Evolutionary conservation across 1,139 yeast genomes (phyloP).

Genomic region (Suhomyces anneliseae): DNA sequence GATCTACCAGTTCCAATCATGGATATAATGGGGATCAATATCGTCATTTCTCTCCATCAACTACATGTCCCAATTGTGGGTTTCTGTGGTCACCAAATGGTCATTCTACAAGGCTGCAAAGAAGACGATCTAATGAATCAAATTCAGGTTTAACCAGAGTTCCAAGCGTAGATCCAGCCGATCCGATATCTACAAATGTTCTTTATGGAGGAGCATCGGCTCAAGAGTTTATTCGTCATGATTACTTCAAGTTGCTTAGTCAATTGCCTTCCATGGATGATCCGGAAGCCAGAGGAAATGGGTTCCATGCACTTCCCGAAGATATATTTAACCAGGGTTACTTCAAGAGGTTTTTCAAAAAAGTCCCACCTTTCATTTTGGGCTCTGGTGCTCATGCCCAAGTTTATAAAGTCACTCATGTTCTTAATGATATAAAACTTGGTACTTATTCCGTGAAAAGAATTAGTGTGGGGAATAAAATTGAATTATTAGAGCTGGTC

Average conservation of each 20-base stretch:
- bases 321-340: constrained; percentile 70
- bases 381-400: constrained; percentile 87
- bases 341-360: constrained; percentile 64
- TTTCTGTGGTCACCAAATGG: constrained; percentile 23
- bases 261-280: constrained; percentile 22
- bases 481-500: constrained; percentile 65
- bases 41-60: not conserved
- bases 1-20: not conserved
- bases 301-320: constrained; percentile 27
- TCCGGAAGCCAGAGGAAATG: not conserved
- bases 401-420: constrained; percentile 81
- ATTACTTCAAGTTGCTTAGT: constrained; percentile 41
- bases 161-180: not conserved
- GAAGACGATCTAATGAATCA: constrained; percentile 6
- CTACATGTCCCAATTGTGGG: constrained; percentile 47
- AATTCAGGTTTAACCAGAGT: not conserved
- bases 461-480: constrained; percentile 78
- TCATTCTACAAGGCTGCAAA: not conserved
- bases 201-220: constrained; percentile 1
- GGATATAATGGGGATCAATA: not conserved
- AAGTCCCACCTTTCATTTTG: constrained; percentile 39
- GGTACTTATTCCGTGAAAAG: constrained; percentile 85
- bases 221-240: constrained; percentile 34
- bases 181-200: not conserved
- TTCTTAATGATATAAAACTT: constrained; percentile 64